Evolutionary conservation across 192 early-diverging fungal genomes (phyloP).

Genomic region (Coemansia sp.): DNA sequence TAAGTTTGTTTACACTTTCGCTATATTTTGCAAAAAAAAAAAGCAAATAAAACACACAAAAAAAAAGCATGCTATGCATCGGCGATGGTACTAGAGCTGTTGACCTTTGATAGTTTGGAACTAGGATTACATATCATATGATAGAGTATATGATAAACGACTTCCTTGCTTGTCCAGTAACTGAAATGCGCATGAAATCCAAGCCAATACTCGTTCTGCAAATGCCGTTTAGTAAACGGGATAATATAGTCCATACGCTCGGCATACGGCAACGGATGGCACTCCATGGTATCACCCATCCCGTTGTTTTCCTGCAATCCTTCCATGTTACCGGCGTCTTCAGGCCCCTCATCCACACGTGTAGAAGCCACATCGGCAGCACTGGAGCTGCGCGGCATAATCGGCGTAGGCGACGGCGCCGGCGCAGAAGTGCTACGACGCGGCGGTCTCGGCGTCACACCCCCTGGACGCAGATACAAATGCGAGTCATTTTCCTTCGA

Average conservation of each 20-base stretch:
- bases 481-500: too few species aligned
- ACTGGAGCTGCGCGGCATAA: not conserved
- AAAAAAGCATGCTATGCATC: not conserved
- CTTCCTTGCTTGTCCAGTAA: constrained; percentile 54
- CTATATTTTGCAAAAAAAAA: too few species aligned
- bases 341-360: too few species aligned
- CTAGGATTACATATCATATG: constrained; percentile 30
- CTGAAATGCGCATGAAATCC: constrained; percentile 52
- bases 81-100: not conserved
- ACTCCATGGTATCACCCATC: not conserved
- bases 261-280: constrained; percentile 27
- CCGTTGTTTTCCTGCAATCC: not conserved
- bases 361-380: not conserved
- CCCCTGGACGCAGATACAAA: too few species aligned
- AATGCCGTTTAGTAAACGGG: constrained; percentile 41
- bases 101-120: not conserved
- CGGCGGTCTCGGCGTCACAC: not conserved
- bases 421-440: constrained; percentile 9
- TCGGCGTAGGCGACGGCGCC: not conserved
- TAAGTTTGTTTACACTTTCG: too few species aligned
- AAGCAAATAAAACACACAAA: not conserved
- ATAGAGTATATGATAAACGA: constrained; percentile 48
- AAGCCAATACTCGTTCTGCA: constrained; percentile 57
- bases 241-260: constrained; percentile 59
- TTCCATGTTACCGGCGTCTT: too few species aligned